Conservation (phyloP, 306 rosid genomes). For the Abrus pulchellus region DNA sequence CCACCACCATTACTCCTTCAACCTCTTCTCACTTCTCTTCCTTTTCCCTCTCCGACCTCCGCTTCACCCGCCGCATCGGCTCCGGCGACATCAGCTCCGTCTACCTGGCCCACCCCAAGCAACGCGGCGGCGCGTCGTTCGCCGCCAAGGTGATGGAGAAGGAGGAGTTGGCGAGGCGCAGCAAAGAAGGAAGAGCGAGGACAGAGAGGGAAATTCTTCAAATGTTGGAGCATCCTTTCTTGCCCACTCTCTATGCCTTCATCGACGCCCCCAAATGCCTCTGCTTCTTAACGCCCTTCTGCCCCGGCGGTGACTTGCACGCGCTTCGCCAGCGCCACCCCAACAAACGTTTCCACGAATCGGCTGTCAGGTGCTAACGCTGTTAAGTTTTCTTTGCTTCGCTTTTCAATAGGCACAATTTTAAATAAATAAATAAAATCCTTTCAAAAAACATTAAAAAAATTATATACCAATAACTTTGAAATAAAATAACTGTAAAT, state of each 20-base stretch:
- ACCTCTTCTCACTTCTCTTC: constrained; percentile 62
- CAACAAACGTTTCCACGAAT: constrained; percentile 69
- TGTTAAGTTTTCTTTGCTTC: no score
- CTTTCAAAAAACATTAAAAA: no score
- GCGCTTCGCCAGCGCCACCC: constrained; percentile 86
- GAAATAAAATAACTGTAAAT: no score
- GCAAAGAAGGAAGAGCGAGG: constrained; percentile 83
- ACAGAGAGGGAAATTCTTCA: constrained; percentile 82
- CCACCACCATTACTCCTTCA: constrained; percentile 69
- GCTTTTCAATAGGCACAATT: no score
- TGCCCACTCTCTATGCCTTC: constrained; percentile 82
- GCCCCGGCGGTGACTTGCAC: constrained; percentile 92
- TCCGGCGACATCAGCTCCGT: constrained; percentile 89
- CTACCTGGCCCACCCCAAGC: constrained; percentile 64
- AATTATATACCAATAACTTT: no score
- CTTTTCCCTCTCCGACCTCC: constrained; percentile 68
- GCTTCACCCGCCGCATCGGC: constrained; percentile 70
- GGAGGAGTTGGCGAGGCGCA: constrained; percentile 73
- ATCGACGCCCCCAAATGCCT: constrained; percentile 75
- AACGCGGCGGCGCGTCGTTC: constrained; percentile 44
- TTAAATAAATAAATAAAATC: no score
- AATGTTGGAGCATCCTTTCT: constrained; percentile 74
- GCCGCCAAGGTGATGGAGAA: constrained; percentile 93
- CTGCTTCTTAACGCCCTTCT: constrained; percentile 79
- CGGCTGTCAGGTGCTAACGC: constrained; percentile 71